Conservation (phyloP, 768 basidiomycete genomes). For the Strobilomyces dryophilus region DNA sequence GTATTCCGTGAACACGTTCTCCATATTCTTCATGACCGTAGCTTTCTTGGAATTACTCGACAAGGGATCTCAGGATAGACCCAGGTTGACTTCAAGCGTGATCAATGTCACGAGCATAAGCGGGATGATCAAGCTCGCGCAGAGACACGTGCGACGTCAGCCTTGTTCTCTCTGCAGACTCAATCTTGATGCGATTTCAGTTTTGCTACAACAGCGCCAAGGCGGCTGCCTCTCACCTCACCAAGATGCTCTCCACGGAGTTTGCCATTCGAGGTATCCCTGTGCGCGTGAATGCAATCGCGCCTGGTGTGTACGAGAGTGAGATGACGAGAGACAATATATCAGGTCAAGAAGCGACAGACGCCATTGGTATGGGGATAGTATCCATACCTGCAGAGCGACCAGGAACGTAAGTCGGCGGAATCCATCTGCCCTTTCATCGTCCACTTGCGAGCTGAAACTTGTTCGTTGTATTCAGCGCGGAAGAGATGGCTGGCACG, state of each 20-base stretch:
- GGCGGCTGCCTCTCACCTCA: slow-evolving; percentile 73
- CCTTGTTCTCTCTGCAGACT: neutral
- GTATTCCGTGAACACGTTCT: slow-evolving; percentile 66
- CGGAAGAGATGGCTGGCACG: slow-evolving; percentile 73
- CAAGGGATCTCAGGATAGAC: slow-evolving; percentile 59
- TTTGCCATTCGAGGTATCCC: slow-evolving; percentile 63
- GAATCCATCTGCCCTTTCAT: neutral
- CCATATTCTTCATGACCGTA: slow-evolving; percentile 73
- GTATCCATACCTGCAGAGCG: slow-evolving; percentile 57
- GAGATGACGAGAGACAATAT: slow-evolving; percentile 67
- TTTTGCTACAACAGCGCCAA: slow-evolving; percentile 82
- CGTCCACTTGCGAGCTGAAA: neutral
- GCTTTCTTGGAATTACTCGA: slow-evolving; percentile 75
- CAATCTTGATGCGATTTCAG: slow-evolving; percentile 33
- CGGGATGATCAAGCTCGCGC: slow-evolving; percentile 64
- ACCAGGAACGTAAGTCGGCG: slow-evolving; percentile 58
- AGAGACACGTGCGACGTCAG: slow-evolving; percentile 63
- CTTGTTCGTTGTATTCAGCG: slow-evolving; percentile 35
- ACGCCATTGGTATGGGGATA: slow-evolving; percentile 58
- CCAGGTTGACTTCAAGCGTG: slow-evolving; percentile 58
- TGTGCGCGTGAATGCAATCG: slow-evolving; percentile 70
- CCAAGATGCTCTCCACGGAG: slow-evolving; percentile 73
- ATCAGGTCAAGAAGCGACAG: slow-evolving; percentile 39
- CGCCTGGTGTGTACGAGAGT: slow-evolving; percentile 72
- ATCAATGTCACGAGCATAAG: slow-evolving; percentile 80